Conservation (phyloP, 1,284 basidiomycete species). For the Malassezia sp. region DNA sequence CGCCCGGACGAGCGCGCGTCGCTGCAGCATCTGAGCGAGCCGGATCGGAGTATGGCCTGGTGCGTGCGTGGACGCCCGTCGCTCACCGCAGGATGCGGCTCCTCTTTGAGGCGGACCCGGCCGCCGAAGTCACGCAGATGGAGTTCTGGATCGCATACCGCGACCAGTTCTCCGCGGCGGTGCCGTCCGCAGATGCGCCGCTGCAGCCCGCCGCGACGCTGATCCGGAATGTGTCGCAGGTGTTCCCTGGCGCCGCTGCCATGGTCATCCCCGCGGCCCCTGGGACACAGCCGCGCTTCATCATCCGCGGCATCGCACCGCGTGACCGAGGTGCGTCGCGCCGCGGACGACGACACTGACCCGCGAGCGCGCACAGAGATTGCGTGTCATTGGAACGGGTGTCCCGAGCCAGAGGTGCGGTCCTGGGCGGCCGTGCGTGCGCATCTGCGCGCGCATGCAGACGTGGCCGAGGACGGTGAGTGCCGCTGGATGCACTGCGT, state of each 20-base stretch:
- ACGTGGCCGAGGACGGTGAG: slow-evolving; percentile 19
- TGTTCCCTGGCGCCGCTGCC: slow-evolving; percentile 67
- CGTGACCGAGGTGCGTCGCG: slow-evolving; percentile 20
- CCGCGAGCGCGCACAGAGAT: too few relatives aligned
- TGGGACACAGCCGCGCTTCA: slow-evolving; percentile 54
- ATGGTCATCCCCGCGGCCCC: slow-evolving; percentile 64
- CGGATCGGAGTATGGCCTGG: slow-evolving; percentile 34
- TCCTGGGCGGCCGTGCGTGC: slow-evolving; percentile 20
- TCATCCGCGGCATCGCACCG: slow-evolving; percentile 62
- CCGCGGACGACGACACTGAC: too few relatives aligned
- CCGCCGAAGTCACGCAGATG: slow-evolving; percentile 71
- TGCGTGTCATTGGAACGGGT: slow-evolving; percentile 31
- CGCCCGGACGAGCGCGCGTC: slow-evolving; percentile 18
- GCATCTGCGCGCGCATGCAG: slow-evolving; percentile 26
- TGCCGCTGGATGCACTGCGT: slow-evolving; percentile 32
- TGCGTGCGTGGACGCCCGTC: slow-evolving; percentile 2
- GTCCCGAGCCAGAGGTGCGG: slow-evolving; percentile 20
- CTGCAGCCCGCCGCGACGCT: slow-evolving; percentile 69
- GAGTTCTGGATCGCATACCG: slow-evolving; percentile 81
- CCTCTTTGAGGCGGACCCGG: slow-evolving; percentile 60
- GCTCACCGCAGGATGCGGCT: slow-evolving; percentile 69
- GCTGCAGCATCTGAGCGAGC: slow-evolving; percentile 25
- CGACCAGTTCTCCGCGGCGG: slow-evolving; percentile 49
- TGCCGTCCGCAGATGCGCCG: slow-evolving; percentile 52
- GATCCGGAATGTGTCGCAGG: slow-evolving; percentile 67